Conservation (phyloP, 441 rosid species). For the Heliophila coronopifolia region DNA sequence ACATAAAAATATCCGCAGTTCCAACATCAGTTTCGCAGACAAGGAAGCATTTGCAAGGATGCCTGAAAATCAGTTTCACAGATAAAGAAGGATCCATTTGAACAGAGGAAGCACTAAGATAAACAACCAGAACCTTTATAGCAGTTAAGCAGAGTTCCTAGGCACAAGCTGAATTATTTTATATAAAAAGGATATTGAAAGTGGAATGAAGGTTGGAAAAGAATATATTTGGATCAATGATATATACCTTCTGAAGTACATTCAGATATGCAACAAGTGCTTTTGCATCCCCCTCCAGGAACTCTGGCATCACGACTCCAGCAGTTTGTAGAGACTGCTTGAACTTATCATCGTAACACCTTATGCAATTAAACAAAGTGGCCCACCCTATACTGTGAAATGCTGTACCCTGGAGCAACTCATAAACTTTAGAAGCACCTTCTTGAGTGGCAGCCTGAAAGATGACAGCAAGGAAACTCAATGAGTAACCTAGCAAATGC, state of each 20-base stretch:
- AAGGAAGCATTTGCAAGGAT: neutral
- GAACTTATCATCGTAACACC: conserved; percentile 80
- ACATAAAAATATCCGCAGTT: neutral
- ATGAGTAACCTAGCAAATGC: conserved; percentile 19
- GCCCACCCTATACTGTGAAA: conserved; percentile 94
- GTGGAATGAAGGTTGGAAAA: conserved; percentile 7
- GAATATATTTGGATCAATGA: conserved; percentile 14
- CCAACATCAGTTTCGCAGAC: neutral
- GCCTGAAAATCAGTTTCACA: no score
- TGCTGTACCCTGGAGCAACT: conserved; percentile 81
- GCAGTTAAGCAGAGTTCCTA: neutral
- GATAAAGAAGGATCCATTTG: no score
- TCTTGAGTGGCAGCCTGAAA: conserved; percentile 87
- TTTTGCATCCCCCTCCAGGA: conserved; percentile 92
- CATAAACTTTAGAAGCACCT: conserved; percentile 88
- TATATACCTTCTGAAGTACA: conserved; percentile 80
- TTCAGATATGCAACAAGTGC: conserved; percentile 95
- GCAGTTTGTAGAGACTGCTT: conserved; percentile 80
- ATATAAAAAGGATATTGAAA: neutral
- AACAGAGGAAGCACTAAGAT: neutral
- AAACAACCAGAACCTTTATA: neutral
- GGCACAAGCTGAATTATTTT: neutral
- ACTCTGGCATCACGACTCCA: conserved; percentile 87
- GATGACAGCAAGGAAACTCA: conserved; percentile 17
- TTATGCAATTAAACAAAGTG: conserved; percentile 81